Evolutionary conservation across 1,139 yeast genomes (phyloP), one percentile per base, ranked within the genome.

Genomic region (Candida sanyaensis): DNA sequence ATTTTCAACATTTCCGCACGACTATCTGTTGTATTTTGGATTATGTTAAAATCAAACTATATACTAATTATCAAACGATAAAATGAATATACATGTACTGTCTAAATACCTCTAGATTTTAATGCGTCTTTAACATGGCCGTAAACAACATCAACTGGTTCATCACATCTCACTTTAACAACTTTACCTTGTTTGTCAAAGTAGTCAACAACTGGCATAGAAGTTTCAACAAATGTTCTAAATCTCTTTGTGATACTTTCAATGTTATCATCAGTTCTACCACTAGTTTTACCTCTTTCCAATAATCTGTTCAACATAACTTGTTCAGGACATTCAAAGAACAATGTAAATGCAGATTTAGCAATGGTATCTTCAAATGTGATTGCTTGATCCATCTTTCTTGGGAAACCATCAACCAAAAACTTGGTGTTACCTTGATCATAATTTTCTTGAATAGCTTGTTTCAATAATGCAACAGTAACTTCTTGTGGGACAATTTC

Each of bases 381-480:
- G 43, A 88, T 54, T 0, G 98, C 98, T 72, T 93, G 99, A 70
- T 93, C 99, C 97, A 93, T 92, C 66, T 92, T 90, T 65, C 99
- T 81, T 37, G 99, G 99, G 80, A 93, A 93, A 1, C 99, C 99
- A 66, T 93, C 99, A 48, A 93, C 83, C 60, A 93, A 73, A 65
- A 92, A 93, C 49, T 77, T 77, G 47, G 63, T 69, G 33, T 65
- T 62, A 1, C 96, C 96, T 32, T 73, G 62, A 12, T 65, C 60
- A 48, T 69, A 63, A 44, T 78, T 73, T 33, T 79, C 85, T 45
- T 72, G 63, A 69, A 93, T 91, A 10, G 97, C 96, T 54, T 86
- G 85, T 59, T 86, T 81, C 61, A 93, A 76, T 51, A 93, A 73
- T 0, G 91, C 93, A 59, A 93, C 78, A 1, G 99, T 93, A 45